A percentile compares a stretch with the other conserved stretches of the same genome.
Conservation (phyloP, 768 basidiomycete species). For the Pulveroboletus sp. region DNA sequence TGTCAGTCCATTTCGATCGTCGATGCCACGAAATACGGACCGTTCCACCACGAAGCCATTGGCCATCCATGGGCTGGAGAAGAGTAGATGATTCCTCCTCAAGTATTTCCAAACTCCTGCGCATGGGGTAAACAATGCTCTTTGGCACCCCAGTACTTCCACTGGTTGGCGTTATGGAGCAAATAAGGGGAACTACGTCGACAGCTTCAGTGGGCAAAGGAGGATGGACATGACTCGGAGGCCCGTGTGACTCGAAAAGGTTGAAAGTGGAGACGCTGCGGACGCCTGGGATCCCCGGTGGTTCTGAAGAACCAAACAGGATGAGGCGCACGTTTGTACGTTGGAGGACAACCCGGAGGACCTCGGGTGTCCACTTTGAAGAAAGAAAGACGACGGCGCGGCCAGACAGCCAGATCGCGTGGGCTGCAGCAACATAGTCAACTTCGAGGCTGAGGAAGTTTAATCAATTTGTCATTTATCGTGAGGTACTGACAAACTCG, state of each 20-base stretch:
- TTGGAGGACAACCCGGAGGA: constrained; percentile 22
- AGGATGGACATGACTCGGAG: constrained; percentile 7
- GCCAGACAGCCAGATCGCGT: constrained; percentile 29
- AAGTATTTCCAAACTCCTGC: constrained; percentile 21
- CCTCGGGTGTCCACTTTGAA: constrained; percentile 29
- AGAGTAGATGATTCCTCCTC: constrained; percentile 28
- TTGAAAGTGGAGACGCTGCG: constrained; percentile 16
- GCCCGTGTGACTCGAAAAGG: constrained; percentile 8
- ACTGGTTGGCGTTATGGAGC: constrained; percentile 27
- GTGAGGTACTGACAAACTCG: not conserved
- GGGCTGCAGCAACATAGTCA: constrained; percentile 28
- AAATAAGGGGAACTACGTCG: constrained; percentile 21
- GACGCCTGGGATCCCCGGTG: constrained; percentile 9
- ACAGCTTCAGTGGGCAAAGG: constrained; percentile 21
- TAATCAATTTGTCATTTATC: not conserved
- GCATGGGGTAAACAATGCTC: constrained; percentile 32
- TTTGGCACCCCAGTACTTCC: constrained; percentile 33
- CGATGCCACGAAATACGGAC: constrained; percentile 10
- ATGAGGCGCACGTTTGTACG: constrained; percentile 23
- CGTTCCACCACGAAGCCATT: constrained; percentile 33
- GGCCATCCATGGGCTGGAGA: constrained; percentile 26
- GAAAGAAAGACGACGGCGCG: constrained; percentile 28
- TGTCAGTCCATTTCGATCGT: not conserved
- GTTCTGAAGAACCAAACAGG: constrained; percentile 18
- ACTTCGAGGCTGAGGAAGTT: constrained; percentile 23